These are phyloP conservation scores for Aspergillus chevalieri DNA, from an alignment of 2,329 filamentous ascomycete species.

Conservation along the genomic window DNA sequence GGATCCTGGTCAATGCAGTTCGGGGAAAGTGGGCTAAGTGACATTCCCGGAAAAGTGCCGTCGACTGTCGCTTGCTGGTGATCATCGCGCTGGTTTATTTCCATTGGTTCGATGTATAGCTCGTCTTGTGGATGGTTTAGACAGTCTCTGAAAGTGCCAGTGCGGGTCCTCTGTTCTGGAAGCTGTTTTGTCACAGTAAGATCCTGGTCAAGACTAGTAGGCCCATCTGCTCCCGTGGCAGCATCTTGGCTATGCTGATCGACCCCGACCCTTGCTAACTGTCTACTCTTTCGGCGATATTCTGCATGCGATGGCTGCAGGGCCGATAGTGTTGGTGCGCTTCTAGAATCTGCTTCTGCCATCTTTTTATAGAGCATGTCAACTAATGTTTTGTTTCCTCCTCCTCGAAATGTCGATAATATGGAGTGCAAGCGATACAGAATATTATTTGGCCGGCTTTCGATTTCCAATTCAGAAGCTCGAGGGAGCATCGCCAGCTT, in stretches of 20 bases:
- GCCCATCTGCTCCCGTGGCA: neutral
- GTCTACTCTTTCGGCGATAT: neutral
- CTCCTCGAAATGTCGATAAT: slow-evolving; percentile 16
- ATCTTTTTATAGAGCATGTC: slow-evolving; percentile 19
- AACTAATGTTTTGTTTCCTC: slow-evolving; percentile 15
- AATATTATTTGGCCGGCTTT: slow-evolving; percentile 16
- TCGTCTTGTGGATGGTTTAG: neutral
- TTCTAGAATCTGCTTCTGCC: slow-evolving; percentile 13
- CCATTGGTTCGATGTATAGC: neutral
- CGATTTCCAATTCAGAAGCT: slow-evolving; percentile 10
- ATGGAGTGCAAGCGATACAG: slow-evolving; percentile 16
- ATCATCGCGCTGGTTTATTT: neutral
- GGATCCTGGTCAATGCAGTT: neutral
- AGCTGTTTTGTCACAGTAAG: neutral
- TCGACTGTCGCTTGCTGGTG: neutral
- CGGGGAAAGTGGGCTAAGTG: neutral
- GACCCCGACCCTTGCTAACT: neutral
- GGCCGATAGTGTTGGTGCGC: slow-evolving; percentile 1
- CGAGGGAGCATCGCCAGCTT: slow-evolving; percentile 11
- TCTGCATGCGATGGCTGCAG: neutral
- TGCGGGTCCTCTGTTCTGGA: neutral
- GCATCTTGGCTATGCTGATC: neutral
- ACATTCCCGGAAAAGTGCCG: neutral
- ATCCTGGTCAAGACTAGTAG: neutral
- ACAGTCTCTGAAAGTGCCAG: neutral